These are phyloP conservation scores for Linderniella brevidens DNA, from an alignment of 257 asterid species.

Conservation along the genomic window DNA sequence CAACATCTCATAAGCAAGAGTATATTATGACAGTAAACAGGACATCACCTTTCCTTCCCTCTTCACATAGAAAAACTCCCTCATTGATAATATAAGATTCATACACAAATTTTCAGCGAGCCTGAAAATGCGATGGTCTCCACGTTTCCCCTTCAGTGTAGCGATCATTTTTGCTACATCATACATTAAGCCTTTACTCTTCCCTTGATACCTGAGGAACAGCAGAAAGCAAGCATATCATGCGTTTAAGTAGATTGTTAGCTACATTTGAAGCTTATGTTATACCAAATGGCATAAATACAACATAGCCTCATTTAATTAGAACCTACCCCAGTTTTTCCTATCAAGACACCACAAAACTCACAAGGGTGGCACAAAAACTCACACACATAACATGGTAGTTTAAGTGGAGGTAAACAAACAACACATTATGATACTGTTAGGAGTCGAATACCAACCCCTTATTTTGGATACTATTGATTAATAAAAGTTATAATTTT, in stretches of 20 bases:
- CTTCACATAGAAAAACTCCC: constrained; percentile 80
- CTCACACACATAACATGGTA: too few species aligned
- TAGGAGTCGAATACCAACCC: too few species aligned
- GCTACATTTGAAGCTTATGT: too few species aligned
- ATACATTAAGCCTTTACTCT: constrained; percentile 80
- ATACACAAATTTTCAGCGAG: constrained; percentile 89
- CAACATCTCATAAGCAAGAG: constrained; percentile 9
- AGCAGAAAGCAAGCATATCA: constrained; percentile 7
- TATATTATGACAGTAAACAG: constrained; percentile 8
- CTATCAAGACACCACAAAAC: too few species aligned
- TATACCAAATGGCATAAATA: too few species aligned
- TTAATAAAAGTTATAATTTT: too few species aligned
- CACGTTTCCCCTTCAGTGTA: constrained; percentile 79
- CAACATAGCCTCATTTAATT: too few species aligned
- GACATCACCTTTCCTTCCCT: constrained; percentile 81
- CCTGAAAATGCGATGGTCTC: constrained; percentile 91
- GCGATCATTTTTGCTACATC: constrained; percentile 84
- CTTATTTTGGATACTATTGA: too few species aligned
- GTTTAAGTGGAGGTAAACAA: too few species aligned
- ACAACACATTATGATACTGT: background rate
- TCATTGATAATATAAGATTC: constrained; percentile 81
- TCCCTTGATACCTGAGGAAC: constrained; percentile 77
- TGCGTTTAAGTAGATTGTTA: background rate
- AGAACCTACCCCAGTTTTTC: too few species aligned
- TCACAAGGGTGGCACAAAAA: too few species aligned